These are phyloP conservation scores for Candida maltosa DNA, from an alignment of 805 yeast genomes.

Conservation along the genomic window DNA sequence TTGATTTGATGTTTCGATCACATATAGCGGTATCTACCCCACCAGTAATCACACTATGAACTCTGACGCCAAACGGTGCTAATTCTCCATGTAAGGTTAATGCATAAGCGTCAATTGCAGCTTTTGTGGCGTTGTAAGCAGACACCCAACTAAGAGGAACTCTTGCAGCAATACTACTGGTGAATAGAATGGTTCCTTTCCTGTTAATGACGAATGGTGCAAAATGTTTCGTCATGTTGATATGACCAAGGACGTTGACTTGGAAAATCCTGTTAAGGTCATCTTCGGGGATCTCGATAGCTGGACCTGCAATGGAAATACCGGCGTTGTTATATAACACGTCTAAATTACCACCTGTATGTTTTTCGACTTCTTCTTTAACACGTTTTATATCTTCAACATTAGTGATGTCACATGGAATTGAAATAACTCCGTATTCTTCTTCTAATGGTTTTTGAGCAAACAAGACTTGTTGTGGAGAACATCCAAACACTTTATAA, in stretches of 20 bases:
- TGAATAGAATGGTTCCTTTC: slow-evolving; percentile 34
- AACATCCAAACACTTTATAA: slow-evolving; percentile 32
- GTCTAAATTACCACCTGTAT: slow-evolving; percentile 28
- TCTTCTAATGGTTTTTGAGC: slow-evolving; percentile 21
- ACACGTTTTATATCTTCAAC: slow-evolving; percentile 22
- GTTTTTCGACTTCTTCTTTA: slow-evolving; percentile 16
- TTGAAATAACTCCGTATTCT: slow-evolving; percentile 25
- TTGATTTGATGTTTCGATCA: slow-evolving; percentile 11
- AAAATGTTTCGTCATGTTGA: slow-evolving; percentile 31
- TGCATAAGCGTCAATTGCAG: slow-evolving; percentile 35
- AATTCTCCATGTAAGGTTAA: slow-evolving; percentile 28
- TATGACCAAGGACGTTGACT: slow-evolving; percentile 37
- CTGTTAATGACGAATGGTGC: slow-evolving; percentile 25
- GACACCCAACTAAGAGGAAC: slow-evolving; percentile 29
- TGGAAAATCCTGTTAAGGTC: slow-evolving; percentile 18
- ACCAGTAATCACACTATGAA: slow-evolving; percentile 35
- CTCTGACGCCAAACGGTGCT: slow-evolving; percentile 32
- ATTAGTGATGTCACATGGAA: slow-evolving; percentile 35
- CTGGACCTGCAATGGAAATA: slow-evolving; percentile 22
- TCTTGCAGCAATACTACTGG: slow-evolving; percentile 29
- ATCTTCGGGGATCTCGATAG: slow-evolving; percentile 24
- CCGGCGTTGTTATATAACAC: slow-evolving; percentile 43
- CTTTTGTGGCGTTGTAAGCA: slow-evolving; percentile 33
- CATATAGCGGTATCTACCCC: slow-evolving; percentile 32
- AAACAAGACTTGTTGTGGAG: slow-evolving; percentile 16